Percentiles rank a stretch among this genome's conserved stretches.
phyloP scores from a whole-genome alignment of 1,284 basidiomycete species.

The Trichosporon asahii region DNA sequence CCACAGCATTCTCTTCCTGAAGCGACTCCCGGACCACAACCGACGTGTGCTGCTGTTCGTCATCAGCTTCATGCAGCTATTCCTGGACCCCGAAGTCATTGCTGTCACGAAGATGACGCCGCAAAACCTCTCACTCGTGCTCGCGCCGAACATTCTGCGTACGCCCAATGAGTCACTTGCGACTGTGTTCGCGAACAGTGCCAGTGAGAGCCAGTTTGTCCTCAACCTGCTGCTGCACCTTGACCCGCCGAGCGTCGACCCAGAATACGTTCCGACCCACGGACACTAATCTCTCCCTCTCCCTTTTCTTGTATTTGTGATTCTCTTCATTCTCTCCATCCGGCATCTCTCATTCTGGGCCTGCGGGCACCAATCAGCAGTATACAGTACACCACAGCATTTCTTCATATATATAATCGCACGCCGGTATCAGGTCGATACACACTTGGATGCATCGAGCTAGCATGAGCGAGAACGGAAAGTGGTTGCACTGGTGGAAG shows the following conservation, averaged over 20 bases:
- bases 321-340: background rate
- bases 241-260: conserved; percentile 67
- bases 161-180: conserved; percentile 77
- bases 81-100: conserved; percentile 70
- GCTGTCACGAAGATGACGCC: conserved; percentile 76
- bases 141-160: conserved; percentile 81
- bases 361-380: background rate
- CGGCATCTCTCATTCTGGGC: conserved; percentile 1
- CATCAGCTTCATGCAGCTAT: conserved; percentile 82
- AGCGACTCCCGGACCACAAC: conserved; percentile 74
- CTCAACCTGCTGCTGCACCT: conserved; percentile 75
- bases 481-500: too few species aligned
- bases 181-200: conserved; percentile 81
- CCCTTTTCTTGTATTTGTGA: conserved; percentile 1
- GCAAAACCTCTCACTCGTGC: conserved; percentile 59
- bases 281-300: conserved; percentile 11
- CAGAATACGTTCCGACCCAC: conserved; percentile 57
- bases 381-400: conserved; percentile 3
- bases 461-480: background rate
- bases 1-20: conserved; percentile 68
- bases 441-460: background rate
- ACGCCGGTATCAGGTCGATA: background rate
- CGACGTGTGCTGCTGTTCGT: conserved; percentile 78
- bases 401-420: background rate
- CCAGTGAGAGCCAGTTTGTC: conserved; percentile 82